Conservation (phyloP, 345 rosid genomes). For the Euphorbia tirucalli region DNA sequence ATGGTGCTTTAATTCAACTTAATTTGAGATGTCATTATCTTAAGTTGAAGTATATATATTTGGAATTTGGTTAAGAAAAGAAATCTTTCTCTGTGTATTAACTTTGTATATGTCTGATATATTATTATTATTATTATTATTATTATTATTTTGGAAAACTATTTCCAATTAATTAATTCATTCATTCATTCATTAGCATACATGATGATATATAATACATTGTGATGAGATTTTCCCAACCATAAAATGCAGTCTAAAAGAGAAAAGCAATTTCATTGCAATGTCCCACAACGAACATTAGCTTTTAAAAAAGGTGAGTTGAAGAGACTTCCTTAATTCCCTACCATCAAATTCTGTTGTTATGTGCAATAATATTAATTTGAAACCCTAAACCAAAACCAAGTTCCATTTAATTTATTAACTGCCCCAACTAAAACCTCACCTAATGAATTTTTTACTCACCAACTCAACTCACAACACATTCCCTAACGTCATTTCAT, state of each 20-base stretch:
- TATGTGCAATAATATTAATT: too few relatives aligned
- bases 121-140: too few relatives aligned
- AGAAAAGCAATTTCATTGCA: neutral
- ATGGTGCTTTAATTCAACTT: too few relatives aligned
- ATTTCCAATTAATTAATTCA: too few relatives aligned
- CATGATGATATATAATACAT: neutral
- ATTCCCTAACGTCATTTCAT: conserved; percentile 13
- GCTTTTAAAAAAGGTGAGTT: neutral
- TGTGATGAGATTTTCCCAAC: neutral
- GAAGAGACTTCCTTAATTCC: neutral
- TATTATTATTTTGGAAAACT: too few relatives aligned
- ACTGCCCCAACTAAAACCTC: conserved; percentile 51
- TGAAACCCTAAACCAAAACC: too few relatives aligned
- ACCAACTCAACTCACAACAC: conserved; percentile 12
- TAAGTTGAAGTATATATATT: too few relatives aligned
- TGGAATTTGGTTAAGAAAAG: too few relatives aligned
- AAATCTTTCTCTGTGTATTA: too few relatives aligned
- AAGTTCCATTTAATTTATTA: conserved; percentile 17
- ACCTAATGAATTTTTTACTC: conserved; percentile 25
- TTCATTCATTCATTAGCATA: too few relatives aligned
- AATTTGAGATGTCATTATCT: too few relatives aligned
- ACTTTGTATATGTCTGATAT: too few relatives aligned
- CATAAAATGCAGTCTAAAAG: neutral
- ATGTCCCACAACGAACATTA: neutral
- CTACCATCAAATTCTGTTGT: neutral